Evolutionary conservation across 495 filamentous ascomycete genomes (phyloP).

Genomic region (Aspergillus avenaceus): DNA sequence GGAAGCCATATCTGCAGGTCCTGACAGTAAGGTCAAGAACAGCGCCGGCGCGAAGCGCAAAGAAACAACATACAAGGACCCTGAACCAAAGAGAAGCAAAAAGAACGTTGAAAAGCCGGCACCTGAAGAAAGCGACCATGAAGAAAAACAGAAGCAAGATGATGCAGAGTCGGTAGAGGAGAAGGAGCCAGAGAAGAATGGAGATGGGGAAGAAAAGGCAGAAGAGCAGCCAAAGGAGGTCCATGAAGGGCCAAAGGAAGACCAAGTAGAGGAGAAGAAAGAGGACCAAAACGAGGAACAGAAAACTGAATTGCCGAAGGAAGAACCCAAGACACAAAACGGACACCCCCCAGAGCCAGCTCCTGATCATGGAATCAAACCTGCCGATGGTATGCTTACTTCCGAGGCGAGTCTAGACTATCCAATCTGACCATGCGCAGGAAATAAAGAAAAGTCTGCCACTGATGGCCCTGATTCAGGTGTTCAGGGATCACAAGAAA

Average conservation of each 20-base stretch:
- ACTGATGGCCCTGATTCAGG: conserved; percentile 15
- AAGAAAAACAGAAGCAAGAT: conserved; percentile 2
- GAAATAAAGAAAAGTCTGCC: conserved; percentile 12
- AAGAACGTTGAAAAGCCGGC: conserved; percentile 14
- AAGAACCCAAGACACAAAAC: not conserved
- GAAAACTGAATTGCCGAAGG: not conserved
- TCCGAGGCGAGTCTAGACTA: not conserved
- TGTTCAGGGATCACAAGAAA: conserved; percentile 36
- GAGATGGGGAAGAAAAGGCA: conserved; percentile 2
- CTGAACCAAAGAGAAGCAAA: conserved; percentile 30
- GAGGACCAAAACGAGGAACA: not conserved
- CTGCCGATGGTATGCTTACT: not conserved
- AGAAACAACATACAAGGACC: conserved; percentile 18
- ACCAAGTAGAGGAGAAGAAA: conserved; percentile 12
- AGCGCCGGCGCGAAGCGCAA: conserved; percentile 35
- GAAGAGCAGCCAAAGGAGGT: conserved; percentile 3
- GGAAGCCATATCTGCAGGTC: conserved; percentile 31
- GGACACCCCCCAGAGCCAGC: not conserved
- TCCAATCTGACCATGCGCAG: not conserved
- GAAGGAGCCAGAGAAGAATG: not conserved
- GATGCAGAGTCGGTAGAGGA: conserved; percentile 29
- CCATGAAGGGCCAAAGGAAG: conserved; percentile 24
- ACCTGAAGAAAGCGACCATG: not conserved
- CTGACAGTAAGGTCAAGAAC: conserved; percentile 20
- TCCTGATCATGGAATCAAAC: not conserved